A percentile compares a stretch with the other conserved stretches of the same genome.
phyloP scores from a whole-genome alignment of 805 yeast genomes.

The Hanseniaspora mollemarum region DNA sequence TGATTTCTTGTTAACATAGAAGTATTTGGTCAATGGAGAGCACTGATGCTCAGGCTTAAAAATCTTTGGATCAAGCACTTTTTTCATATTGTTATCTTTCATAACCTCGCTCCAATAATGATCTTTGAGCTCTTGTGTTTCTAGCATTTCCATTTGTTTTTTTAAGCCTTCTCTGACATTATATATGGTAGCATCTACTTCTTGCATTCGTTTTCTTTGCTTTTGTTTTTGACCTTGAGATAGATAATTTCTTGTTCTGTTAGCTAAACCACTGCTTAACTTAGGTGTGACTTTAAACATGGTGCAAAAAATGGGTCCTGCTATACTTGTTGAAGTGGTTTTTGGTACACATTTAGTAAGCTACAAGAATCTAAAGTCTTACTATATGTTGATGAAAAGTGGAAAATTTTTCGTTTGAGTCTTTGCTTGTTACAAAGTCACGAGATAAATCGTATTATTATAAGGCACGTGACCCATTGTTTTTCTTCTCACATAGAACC shows the following conservation, averaged over 20 bases:
- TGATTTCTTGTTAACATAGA: conserved; percentile 6
- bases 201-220: conserved; percentile 69
- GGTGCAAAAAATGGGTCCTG: not conserved
- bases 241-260: conserved; percentile 69
- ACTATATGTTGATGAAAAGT: not conserved
- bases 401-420: not conserved
- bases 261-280: conserved; percentile 28
- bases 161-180: conserved; percentile 32
- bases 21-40: conserved; percentile 3
- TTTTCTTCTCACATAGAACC: too few relatives aligned
- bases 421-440: not conserved
- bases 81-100: conserved; percentile 4
- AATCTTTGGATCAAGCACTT: conserved; percentile 1
- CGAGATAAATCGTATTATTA: not conserved
- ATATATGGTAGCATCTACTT: conserved; percentile 69
- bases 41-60: conserved; percentile 14
- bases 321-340: not conserved
- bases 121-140: not conserved
- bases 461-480: too few relatives aligned
- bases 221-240: conserved; percentile 71
- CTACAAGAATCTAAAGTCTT: too few relatives aligned
- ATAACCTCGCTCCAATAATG: not conserved
- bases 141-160: conserved; percentile 34
- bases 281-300: conserved; percentile 24
- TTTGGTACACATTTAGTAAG: not conserved